Conservation (phyloP, 1,139 yeast genomes). For the Taiozyma sp. region DNA sequence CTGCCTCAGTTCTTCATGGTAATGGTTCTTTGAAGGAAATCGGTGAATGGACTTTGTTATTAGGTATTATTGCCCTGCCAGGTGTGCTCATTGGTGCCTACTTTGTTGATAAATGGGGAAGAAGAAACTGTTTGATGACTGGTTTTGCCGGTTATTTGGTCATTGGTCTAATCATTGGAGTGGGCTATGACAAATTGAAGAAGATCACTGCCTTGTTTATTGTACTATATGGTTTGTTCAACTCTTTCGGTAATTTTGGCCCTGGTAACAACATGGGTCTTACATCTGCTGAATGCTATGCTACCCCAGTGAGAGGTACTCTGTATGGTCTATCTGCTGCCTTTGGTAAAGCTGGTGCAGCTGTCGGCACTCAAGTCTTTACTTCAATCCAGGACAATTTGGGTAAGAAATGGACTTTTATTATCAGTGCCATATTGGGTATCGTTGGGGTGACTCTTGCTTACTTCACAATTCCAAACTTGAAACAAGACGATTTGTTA, state of each 20-base stretch:
- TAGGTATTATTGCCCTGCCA: slow-evolving; percentile 50
- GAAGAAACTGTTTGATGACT: slow-evolving; percentile 53
- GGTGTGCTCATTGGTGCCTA: slow-evolving; percentile 57
- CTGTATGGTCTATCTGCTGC: slow-evolving; percentile 48
- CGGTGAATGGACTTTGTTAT: slow-evolving; percentile 56
- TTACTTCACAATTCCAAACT: slow-evolving; percentile 60
- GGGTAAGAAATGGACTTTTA: slow-evolving; percentile 25
- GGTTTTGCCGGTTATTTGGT: slow-evolving; percentile 56
- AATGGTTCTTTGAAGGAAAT: slow-evolving; percentile 36
- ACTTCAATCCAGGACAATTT: slow-evolving; percentile 27
- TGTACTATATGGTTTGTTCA: slow-evolving; percentile 55
- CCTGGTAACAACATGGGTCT: slow-evolving; percentile 78
- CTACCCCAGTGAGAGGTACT: slow-evolving; percentile 75
- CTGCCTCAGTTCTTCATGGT: slow-evolving; percentile 39
- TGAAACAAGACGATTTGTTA: slow-evolving; percentile 61
- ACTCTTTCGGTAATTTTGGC: slow-evolving; percentile 63
- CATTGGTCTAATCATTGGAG: slow-evolving; percentile 57
- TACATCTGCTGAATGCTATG: slow-evolving; percentile 61
- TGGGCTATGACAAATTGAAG: slow-evolving; percentile 43
- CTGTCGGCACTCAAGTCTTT: slow-evolving; percentile 31
- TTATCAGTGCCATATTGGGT: slow-evolving; percentile 48
- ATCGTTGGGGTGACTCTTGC: slow-evolving; percentile 60
- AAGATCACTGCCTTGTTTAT: slow-evolving; percentile 52
- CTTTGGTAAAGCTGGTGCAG: slow-evolving; percentile 50
- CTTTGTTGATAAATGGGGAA: slow-evolving; percentile 48